Conservation (phyloP, 2,329 filamentous ascomycete species). For the Zelopaecilomyces penicillatus region DNA sequence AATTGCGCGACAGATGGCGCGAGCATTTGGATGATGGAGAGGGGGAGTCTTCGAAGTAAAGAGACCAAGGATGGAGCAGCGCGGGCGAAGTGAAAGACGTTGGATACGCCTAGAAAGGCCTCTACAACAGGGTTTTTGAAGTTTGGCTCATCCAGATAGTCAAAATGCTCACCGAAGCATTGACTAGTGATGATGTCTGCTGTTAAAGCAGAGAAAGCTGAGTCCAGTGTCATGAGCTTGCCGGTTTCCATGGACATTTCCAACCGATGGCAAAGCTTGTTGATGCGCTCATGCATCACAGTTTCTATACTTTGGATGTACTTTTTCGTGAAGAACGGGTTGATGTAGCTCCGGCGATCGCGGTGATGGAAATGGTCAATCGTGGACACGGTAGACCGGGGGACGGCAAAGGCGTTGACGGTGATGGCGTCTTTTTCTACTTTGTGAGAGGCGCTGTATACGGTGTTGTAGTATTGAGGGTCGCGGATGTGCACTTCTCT, state of each 20-base stretch:
- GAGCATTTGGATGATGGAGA: slow-evolving; percentile 1
- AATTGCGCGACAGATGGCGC: slow-evolving; percentile 7
- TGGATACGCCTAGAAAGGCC: slow-evolving; percentile 2
- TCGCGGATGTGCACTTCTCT: slow-evolving; percentile 23
- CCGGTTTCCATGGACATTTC: background rate
- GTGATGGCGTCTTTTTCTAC: slow-evolving; percentile 1
- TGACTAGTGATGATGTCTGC: slow-evolving; percentile 13
- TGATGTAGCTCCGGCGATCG: slow-evolving; percentile 7
- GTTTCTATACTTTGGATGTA: slow-evolving; percentile 9
- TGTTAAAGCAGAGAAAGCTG: slow-evolving; percentile 12
- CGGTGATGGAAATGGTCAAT: slow-evolving; percentile 9
- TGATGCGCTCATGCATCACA: slow-evolving; percentile 11
- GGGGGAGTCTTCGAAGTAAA: slow-evolving; percentile 3
- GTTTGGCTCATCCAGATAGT: slow-evolving; percentile 9
- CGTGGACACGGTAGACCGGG: slow-evolving; percentile 3
- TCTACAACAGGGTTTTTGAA: slow-evolving; percentile 6
- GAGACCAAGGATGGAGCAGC: slow-evolving; percentile 8
- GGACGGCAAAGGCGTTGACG: slow-evolving; percentile 4
- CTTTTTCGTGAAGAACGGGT: slow-evolving; percentile 17
- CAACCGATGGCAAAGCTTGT: slow-evolving; percentile 6
- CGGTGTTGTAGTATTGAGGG: slow-evolving; percentile 15
- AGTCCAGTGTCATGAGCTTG: slow-evolving; percentile 8
- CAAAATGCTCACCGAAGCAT: slow-evolving; percentile 11
- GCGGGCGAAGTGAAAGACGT: slow-evolving; percentile 8
- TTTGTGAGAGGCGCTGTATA: slow-evolving; percentile 12